A percentile compares a stretch with the other conserved stretches of the same genome.
Conservation (phyloP, 192 early-diverging fungal species). For the Gryganskiella cystojenkinii region DNA sequence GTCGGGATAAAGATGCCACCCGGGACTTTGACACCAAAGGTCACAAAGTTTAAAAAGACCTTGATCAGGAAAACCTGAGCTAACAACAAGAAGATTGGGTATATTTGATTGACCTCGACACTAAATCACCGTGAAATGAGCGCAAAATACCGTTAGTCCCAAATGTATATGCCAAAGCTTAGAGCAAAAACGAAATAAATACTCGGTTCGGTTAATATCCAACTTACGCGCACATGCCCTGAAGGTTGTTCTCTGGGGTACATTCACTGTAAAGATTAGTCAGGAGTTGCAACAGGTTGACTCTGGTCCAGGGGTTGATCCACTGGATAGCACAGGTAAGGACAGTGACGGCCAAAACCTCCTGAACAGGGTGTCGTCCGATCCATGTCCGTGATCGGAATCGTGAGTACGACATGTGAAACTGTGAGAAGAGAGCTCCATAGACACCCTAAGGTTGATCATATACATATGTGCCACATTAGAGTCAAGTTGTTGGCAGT, state of each 20-base stretch:
- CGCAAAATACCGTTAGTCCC: background rate
- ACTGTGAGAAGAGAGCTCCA: constrained; percentile 82
- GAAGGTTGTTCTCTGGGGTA: constrained; percentile 33
- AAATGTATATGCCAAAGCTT: too few species aligned
- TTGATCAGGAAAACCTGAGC: constrained; percentile 53
- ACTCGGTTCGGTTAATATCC: background rate
- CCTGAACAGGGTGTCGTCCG: constrained; percentile 74
- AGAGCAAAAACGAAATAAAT: background rate
- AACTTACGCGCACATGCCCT: constrained; percentile 54
- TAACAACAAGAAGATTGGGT: constrained; percentile 43
- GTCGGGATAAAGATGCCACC: constrained; percentile 88
- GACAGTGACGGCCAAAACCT: constrained; percentile 78
- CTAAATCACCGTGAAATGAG: background rate
- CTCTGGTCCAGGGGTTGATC: constrained; percentile 50
- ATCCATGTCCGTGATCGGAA: constrained; percentile 80
- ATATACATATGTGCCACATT: too few species aligned
- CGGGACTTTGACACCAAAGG: constrained; percentile 82
- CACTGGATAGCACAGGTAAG: constrained; percentile 73
- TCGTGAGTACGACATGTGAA: constrained; percentile 75
- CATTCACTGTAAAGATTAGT: constrained; percentile 50
- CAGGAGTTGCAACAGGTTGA: constrained; percentile 44
- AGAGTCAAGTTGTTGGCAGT: too few species aligned
- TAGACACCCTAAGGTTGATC: constrained; percentile 85
- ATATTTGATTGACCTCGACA: constrained; percentile 30
- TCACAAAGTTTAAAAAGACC: constrained; percentile 71